Evolutionary conservation across 176 grass and related monocot genomes (phyloP), one percentile per base, ranked within the genome.

Genomic region (Hordeum marinum): DNA sequence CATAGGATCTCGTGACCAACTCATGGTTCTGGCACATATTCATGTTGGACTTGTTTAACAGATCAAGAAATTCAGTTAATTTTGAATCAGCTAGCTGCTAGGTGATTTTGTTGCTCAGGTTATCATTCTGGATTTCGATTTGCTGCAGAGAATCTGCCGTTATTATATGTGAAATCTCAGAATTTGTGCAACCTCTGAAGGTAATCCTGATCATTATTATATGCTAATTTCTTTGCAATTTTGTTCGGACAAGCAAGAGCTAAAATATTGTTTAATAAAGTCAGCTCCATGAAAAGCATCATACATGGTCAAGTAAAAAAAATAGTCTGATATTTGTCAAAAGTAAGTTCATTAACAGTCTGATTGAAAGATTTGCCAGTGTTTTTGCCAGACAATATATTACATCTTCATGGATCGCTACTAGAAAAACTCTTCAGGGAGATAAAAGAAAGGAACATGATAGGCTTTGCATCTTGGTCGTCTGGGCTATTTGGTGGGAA

Each of bases 121-220:
- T 68, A 13, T n/a, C 14, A 76, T 81, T 62, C 52, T 62, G 17
- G 55, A 57, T 85, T 70, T 52, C 62, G 70, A 63, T 79, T 66
- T 74, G 40, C 23, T 70, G 64, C 8, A 26, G 29, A 9, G 8
- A 83, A 83, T 58, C 45, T 80, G 63, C 10, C n/a, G 66, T 42
- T 68, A 57, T 57, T 57, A 57, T 57, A 21, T 57, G 20, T 18
- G 55, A 75, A 46, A 79, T 46, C 32, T 20, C 63, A 52, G 11
- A 83, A 73, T 20, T 75, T n/a, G 34, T 4, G 23, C 32, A 86
- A 72, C 27, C 17, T 24, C 23, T 64, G 17, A 81, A 65, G 85
- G 15, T 73, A 75, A 75, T 74, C 52, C 35, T 72, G 36, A 37
- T 68, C 27, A 72, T 72, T 12, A 78, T 59, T 32, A 43, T 78